Conservation (phyloP, 768 basidiomycete species). For the Mycena rebaudengoi region DNA sequence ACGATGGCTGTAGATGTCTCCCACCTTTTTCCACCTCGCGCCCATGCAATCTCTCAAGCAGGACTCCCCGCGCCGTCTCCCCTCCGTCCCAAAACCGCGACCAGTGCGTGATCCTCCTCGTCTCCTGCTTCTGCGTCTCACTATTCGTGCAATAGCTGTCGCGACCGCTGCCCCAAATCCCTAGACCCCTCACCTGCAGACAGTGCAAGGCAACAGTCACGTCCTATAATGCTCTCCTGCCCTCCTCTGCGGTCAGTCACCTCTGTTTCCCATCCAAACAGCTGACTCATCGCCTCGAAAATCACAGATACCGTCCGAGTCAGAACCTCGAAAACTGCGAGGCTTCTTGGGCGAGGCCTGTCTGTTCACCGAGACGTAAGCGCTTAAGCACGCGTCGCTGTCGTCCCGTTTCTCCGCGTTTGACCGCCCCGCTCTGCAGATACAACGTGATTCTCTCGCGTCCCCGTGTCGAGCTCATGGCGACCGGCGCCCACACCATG, state of each 20-base stretch:
- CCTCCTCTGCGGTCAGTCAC: slow-evolving; percentile 47
- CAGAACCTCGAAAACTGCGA: slow-evolving; percentile 55
- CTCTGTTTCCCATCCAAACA: not conserved
- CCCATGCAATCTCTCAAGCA: slow-evolving; percentile 25
- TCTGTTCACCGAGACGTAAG: slow-evolving; percentile 64
- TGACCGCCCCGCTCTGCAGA: slow-evolving; percentile 45
- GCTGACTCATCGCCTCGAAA: not conserved
- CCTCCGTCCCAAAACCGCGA: too few species aligned
- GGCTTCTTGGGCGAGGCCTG: slow-evolving; percentile 69
- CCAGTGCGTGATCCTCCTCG: too few species aligned
- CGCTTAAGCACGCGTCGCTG: not conserved
- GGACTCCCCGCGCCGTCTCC: slow-evolving; percentile 34
- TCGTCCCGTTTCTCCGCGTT: slow-evolving; percentile 1
- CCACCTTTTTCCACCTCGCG: too few species aligned
- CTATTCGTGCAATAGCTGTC: too few species aligned
- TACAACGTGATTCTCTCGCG: slow-evolving; percentile 55
- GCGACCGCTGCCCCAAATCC: slow-evolving; percentile 60
- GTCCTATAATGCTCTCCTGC: slow-evolving; percentile 51
- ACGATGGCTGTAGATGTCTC: slow-evolving; percentile 26
- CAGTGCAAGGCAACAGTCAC: slow-evolving; percentile 55
- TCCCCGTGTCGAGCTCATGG: slow-evolving; percentile 65
- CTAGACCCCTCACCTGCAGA: slow-evolving; percentile 55
- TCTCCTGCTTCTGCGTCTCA: slow-evolving; percentile 33
- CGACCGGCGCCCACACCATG: slow-evolving; percentile 62
- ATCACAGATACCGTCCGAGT: slow-evolving; percentile 52